Evolutionary conservation across 176 grass and related monocot species (phyloP), one percentile per base, ranked within the genome.

Genomic region (Bothriochloa decipiens): DNA sequence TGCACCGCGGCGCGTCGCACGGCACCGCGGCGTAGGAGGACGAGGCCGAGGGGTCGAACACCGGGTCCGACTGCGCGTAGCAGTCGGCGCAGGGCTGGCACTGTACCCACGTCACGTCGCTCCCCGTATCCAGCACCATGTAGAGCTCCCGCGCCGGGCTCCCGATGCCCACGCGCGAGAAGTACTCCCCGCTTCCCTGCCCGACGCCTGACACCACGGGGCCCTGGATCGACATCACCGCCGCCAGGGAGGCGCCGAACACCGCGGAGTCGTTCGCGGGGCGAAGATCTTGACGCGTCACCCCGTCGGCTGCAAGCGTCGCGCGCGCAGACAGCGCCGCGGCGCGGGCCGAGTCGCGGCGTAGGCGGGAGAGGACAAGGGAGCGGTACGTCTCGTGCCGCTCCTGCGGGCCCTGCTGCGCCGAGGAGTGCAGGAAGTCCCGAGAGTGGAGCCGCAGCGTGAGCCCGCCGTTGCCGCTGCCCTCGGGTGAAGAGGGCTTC

Each of bases 41-140:
- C 2, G 96, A 99, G 40, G 89, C 57, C 7, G 93, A 69, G 0
- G 96, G 89, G 84, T 96, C 76, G 89, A 89, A 99, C 25, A 99
- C 74, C 0, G 96, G 96, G 89, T 96, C 96, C 1, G 93, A 86
- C 69, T 99, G 96, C 85, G 92, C 67, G 83, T 99, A 99, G 91
- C 93, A 99, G 79, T 99, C 96, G 1, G 91, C 85, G 77, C 96
- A 99, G 22, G 96, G 96, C 70, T 94, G 89, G 64, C 96, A 99
- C 82, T 99, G 96, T 26, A 96, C 72, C 96, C 96, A 99, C 15
- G 89, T 99, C 0, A 99, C 93, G 81, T 99, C 96, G 82, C 96
- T 99, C 15, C 96, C 96, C 20, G 96, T 99, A 86, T 99, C 96
- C 1, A 99, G 90, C 36, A 99, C 96, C 90, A 99, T 82, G 86